phyloP scores from a whole-genome alignment of 1,284 basidiomycete species.

The Tremellales sp. region DNA sequence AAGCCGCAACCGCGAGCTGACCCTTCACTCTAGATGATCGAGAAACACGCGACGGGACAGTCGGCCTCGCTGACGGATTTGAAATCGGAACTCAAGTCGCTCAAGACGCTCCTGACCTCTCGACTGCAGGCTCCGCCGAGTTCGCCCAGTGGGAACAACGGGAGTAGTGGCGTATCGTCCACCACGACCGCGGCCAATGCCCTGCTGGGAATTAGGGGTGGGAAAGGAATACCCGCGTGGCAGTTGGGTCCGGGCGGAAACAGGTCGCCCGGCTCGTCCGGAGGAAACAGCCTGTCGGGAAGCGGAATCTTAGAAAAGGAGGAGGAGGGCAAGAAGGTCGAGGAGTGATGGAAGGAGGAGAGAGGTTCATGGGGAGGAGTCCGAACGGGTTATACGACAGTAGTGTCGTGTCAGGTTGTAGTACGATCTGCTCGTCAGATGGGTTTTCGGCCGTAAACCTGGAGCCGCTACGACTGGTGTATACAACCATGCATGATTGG shows the following conservation, averaged over 20 bases:
- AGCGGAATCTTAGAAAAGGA: conserved; percentile 4
- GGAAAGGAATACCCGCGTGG: conserved; percentile 72
- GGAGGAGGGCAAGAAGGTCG: conserved; percentile 3
- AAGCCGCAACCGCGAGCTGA: neutral
- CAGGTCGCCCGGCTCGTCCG: conserved; percentile 11
- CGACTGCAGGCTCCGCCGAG: conserved; percentile 57
- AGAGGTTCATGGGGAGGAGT: neutral
- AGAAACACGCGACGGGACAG: conserved; percentile 83
- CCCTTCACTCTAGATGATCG: conserved; percentile 67
- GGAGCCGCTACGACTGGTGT: too few relatives aligned
- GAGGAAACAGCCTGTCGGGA: conserved; percentile 7
- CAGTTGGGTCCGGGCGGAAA: conserved; percentile 57
- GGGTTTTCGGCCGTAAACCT: too few relatives aligned
- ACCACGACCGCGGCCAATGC: conserved; percentile 41
- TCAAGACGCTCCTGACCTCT: conserved; percentile 87
- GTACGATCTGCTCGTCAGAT: too few relatives aligned
- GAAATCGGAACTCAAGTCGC: conserved; percentile 89
- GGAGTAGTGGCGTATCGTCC: conserved; percentile 10
- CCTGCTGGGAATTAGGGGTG: conserved; percentile 32
- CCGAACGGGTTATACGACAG: neutral
- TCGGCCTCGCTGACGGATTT: conserved; percentile 59
- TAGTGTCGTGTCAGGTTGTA: too few relatives aligned
- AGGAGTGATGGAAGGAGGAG: neutral
- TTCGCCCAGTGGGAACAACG: conserved; percentile 21
- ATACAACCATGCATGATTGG: too few relatives aligned